These are phyloP conservation scores for Ogataea wickerhamii DNA, from an alignment of 805 yeast genomes.

Conservation along the genomic window DNA sequence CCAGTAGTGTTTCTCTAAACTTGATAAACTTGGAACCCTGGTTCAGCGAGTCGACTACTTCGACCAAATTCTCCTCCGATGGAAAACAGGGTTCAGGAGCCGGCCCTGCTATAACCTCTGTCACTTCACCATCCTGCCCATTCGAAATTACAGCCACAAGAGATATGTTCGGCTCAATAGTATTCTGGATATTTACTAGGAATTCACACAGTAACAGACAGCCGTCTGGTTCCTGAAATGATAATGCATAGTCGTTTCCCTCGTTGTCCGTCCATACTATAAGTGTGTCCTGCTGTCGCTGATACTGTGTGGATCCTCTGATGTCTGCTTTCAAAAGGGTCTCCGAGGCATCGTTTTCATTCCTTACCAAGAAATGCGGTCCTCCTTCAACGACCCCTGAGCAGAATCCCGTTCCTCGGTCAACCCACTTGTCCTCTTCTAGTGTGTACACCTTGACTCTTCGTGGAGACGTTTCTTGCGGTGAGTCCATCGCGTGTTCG, in stretches of 20 bases:
- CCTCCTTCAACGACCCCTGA: conserved; percentile 56
- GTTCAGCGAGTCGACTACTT: conserved; percentile 52
- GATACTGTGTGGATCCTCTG: conserved; percentile 78
- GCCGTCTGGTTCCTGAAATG: conserved; percentile 89
- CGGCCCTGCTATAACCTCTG: conserved; percentile 81
- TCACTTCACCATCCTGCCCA: conserved; percentile 47
- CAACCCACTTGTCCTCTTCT: conserved; percentile 82
- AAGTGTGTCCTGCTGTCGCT: conserved; percentile 89
- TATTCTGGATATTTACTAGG: conserved; percentile 62
- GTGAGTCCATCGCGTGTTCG: conserved; percentile 12
- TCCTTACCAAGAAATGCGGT: conserved; percentile 68
- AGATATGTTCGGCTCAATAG: conserved; percentile 60
- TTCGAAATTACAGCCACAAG: conserved; percentile 62
- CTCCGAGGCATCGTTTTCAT: conserved; percentile 60
- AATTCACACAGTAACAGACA: conserved; percentile 83
- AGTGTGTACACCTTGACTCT: conserved; percentile 89
- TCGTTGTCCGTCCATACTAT: conserved; percentile 87
- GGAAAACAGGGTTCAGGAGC: conserved; percentile 64
- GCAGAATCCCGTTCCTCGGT: conserved; percentile 90
- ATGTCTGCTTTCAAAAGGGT: conserved; percentile 60
- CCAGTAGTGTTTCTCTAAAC: conserved; percentile 57
- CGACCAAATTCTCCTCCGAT: conserved; percentile 45
- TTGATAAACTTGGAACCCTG: conserved; percentile 60
- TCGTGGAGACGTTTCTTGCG: conserved; percentile 45
- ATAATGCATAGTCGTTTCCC: conserved; percentile 76